Percentiles rank a stretch among this genome's conserved stretches.
Conservation (phyloP, 2,329 filamentous ascomycete species). For the Orbilia blumenaviensis region DNA sequence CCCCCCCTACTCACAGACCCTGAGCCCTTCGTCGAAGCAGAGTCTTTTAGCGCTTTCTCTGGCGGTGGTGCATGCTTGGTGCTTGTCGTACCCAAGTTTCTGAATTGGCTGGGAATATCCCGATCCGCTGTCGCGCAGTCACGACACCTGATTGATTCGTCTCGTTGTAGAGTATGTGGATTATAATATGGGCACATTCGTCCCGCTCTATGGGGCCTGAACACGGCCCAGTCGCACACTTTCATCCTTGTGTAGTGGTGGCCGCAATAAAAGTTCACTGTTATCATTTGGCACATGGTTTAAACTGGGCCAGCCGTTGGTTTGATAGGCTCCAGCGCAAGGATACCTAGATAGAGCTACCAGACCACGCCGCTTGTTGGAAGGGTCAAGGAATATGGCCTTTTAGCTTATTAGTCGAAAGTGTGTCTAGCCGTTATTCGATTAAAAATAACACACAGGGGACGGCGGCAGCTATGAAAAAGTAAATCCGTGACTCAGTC, state of each 20-base stretch:
- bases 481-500: no score
- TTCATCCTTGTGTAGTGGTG: neutral
- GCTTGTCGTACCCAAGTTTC: neutral
- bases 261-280: neutral
- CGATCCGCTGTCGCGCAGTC: neutral
- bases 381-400: no score
- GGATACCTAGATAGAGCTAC: neutral
- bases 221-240: neutral
- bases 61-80: neutral
- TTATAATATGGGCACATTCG: neutral
- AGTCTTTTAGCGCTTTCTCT: neutral
- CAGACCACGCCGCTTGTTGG: neutral
- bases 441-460: no score
- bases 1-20: neutral
- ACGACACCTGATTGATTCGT: slow-evolving; percentile 1
- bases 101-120: neutral
- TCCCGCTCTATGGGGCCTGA: neutral
- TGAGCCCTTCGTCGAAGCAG: neutral
- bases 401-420: no score
- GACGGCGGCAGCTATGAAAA: no score
- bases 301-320: neutral
- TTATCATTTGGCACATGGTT: neutral
- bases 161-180: neutral
- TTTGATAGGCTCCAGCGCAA: neutral
- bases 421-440: no score